These are phyloP conservation scores for Penicillium parvum DNA, from an alignment of 495 filamentous ascomycete genomes.

Conservation along the genomic window DNA sequence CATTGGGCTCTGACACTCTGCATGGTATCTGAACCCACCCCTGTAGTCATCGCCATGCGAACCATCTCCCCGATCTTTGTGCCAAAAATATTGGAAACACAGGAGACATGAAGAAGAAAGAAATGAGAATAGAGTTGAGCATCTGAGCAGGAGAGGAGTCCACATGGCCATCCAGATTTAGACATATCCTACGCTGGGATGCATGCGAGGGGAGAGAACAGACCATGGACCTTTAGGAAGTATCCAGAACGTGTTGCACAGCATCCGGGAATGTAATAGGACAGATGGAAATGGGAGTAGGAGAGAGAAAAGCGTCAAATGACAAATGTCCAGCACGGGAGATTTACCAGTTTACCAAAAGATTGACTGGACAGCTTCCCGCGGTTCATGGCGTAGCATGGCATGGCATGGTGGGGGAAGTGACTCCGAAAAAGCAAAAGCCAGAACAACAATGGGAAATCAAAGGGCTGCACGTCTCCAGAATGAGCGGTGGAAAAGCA, in stretches of 20 bases:
- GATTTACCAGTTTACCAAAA: too few species aligned
- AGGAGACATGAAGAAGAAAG: conserved; percentile 3
- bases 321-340: not conserved
- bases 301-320: conserved; percentile 7
- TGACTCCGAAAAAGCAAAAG: too few species aligned
- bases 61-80: too few species aligned
- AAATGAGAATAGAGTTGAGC: not conserved
- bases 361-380: too few species aligned
- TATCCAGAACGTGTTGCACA: conserved; percentile 2
- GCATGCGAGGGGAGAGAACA: not conserved
- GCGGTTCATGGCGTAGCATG: too few species aligned
- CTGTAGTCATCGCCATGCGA: too few species aligned
- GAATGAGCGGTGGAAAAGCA: not conserved
- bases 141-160: not conserved
- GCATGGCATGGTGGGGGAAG: too few species aligned
- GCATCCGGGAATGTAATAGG: conserved; percentile 16
- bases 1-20: not conserved
- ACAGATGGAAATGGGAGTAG: conserved; percentile 8
- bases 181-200: too few species aligned
- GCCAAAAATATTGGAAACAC: conserved; percentile 11
- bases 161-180: not conserved
- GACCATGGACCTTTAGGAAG: conserved; percentile 6
- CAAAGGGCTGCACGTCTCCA: conserved; percentile 2
- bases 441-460: too few species aligned
- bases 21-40: not conserved